Base-by-base conservation (phyloP, 2,329 filamentous ascomycete genomes). In the Metarhizium brunneum region DNA sequence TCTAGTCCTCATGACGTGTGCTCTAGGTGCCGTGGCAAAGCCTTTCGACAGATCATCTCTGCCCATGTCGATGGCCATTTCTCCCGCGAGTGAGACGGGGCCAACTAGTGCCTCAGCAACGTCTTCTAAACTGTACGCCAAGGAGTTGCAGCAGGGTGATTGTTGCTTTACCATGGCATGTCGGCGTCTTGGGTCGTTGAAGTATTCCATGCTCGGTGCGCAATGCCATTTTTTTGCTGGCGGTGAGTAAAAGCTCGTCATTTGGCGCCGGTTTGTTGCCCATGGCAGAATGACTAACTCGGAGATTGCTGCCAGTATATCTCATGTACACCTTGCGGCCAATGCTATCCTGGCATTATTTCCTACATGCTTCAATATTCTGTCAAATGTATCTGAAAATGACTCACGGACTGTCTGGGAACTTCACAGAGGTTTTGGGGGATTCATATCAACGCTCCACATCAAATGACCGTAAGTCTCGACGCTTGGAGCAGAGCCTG, bases 211-310 rank as follows among this genome's bases (percentile, higher is more conserved):
- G 20, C 52, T 72, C 6, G 64, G 65, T 4, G 64, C 66, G 6
- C 71, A 75, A 45, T 73, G 70, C 50, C 64, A 69, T 54, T 72
- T 72, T 53, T 66, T 70, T 52, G 69, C 70, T 6, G 71, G 71
- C 3, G 61, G 61, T 61, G 40, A 45, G 55, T 53, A 43, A 20
- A 47, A 30, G 32, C 7, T 35, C 10, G 16, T 10, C 25, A 38
- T 43, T 13, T 16, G 14, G 38, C 7, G n/a, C 50, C n/a, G n/a
- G 16, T 43, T 14, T 10, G n/a, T 43, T 16, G 11, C 40, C 11
- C 14, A 16, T 6, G 5, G 40, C 25, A 4, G 11, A 18, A 53
- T 14, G 32, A 43, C 5, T 25, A 43, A 16, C 6, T 7, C 6
- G 35, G 11, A 40, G 4, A 6, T 7, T 30, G 53, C 35, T n/a